Evolutionary conservation across 177 flowering plant species (phyloP).

Genomic region (Telopea speciosissima): DNA sequence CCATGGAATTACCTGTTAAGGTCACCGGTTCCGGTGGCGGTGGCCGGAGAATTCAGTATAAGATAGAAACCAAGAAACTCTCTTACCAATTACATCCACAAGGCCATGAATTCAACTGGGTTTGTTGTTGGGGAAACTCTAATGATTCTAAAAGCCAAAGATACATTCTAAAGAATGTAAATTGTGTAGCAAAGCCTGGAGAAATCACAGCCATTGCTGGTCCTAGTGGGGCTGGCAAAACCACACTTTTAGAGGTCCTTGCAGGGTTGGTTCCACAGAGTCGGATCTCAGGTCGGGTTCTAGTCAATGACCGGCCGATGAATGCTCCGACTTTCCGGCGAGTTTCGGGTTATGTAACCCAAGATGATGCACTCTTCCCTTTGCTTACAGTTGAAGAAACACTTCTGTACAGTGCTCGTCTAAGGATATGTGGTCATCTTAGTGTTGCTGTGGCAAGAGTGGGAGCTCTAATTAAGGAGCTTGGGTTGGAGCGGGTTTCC

Average conservation of each 20-base stretch:
- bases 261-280: constrained; percentile 29
- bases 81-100: constrained; percentile 20
- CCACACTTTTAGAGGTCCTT: constrained; percentile 47
- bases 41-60: constrained; percentile 19
- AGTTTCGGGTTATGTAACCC: constrained; percentile 46
- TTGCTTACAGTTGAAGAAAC: constrained; percentile 55
- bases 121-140: constrained; percentile 7
- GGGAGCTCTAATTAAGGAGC: constrained; percentile 34
- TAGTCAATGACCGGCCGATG: constrained; percentile 36
- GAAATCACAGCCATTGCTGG: constrained; percentile 56
- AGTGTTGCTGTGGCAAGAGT: constrained; percentile 28
- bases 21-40: constrained; percentile 20
- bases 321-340: constrained; percentile 22
- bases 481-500: constrained; percentile 46
- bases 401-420: constrained; percentile 42
- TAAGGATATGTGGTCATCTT: constrained; percentile 32
- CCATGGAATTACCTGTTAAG: constrained; percentile 18
- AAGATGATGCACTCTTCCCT: constrained; percentile 51
- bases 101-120: constrained; percentile 12
- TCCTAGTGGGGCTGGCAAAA: constrained; percentile 62
- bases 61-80: constrained; percentile 26
- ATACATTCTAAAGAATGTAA: constrained; percentile 33
- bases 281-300: constrained; percentile 29
- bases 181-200: constrained; percentile 39
- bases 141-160: constrained; percentile 14